Conservation (phyloP, 116 monocot genomes). For the Dioscorea cayenensis region DNA sequence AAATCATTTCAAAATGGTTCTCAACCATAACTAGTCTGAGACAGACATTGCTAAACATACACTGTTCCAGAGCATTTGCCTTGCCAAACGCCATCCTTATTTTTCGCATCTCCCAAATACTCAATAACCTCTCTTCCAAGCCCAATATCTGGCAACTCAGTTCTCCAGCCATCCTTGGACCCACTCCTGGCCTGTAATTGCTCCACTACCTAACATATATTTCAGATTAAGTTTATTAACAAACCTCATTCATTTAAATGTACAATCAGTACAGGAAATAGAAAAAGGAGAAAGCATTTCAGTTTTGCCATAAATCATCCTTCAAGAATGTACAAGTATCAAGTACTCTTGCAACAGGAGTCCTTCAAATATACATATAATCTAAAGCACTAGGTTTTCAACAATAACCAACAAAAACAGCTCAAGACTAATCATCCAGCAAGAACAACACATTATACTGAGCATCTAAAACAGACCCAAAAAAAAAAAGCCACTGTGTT, state of each 20-base stretch:
- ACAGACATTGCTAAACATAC: constrained; percentile 41
- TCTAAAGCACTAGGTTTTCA: too few species aligned
- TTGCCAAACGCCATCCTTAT: constrained; percentile 73
- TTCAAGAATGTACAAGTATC: too few species aligned
- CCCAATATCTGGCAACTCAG: constrained; percentile 70
- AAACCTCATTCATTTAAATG: background rate
- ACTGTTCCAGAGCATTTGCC: constrained; percentile 99
- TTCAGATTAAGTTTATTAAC: background rate
- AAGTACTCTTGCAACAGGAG: too few species aligned
- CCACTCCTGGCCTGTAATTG: constrained; percentile 61
- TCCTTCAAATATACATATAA: too few species aligned
- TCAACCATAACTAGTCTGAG: background rate
- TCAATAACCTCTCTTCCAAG: constrained; percentile 53
- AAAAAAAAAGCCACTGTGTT: too few species aligned
- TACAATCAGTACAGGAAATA: too few species aligned
- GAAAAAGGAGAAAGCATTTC: too few species aligned
- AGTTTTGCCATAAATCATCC: too few species aligned
- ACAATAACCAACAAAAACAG: too few species aligned
- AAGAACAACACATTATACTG: too few species aligned
- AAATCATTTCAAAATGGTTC: background rate
- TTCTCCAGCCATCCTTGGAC: constrained; percentile 63
- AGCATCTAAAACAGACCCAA: too few species aligned
- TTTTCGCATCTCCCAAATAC: constrained; percentile 60
- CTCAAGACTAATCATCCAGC: too few species aligned
- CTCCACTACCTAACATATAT: constrained; percentile 65